phyloP scores from a whole-genome alignment of 1,284 basidiomycete genomes.

The Farysia itapuensis region DNA sequence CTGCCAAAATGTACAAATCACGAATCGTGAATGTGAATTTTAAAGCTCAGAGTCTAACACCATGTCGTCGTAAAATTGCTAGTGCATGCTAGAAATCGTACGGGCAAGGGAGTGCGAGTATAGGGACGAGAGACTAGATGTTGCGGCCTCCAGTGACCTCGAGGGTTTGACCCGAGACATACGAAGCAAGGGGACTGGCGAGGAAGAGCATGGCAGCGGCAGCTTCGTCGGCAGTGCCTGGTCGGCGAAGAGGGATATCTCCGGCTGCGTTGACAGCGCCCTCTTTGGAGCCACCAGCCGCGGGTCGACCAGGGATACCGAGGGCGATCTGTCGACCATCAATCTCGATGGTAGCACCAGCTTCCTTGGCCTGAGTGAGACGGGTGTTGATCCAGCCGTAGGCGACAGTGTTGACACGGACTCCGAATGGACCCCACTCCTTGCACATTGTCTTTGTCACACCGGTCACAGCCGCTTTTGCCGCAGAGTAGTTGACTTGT shows the following conservation, averaged over 20 bases:
- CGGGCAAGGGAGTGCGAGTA: too few species aligned
- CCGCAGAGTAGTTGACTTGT: constrained; percentile 72
- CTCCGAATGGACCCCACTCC: constrained; percentile 81
- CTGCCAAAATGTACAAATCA: too few species aligned
- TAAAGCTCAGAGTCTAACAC: too few species aligned
- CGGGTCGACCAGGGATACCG: constrained; percentile 63
- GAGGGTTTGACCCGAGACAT: constrained; percentile 77
- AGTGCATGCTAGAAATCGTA: too few species aligned
- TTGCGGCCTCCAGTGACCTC: constrained; percentile 54
- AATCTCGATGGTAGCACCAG: constrained; percentile 74
- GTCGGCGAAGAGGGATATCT: constrained; percentile 73
- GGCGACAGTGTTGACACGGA: constrained; percentile 73
- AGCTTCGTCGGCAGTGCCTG: constrained; percentile 76
- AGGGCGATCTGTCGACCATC: constrained; percentile 79
- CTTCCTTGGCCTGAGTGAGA: constrained; percentile 74
- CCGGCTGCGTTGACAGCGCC: constrained; percentile 61
- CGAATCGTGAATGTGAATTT: too few species aligned
- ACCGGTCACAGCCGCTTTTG: constrained; percentile 62
- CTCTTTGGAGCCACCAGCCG: constrained; percentile 71
- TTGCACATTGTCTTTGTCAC: constrained; percentile 82
- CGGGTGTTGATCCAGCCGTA: constrained; percentile 73
- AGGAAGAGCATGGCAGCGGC: constrained; percentile 63
- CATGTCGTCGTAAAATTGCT: too few species aligned
- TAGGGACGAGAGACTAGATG: too few species aligned
- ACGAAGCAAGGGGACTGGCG: constrained; percentile 74